Evolutionary conservation across 306 rosid genomes (phyloP), one percentile per base, ranked within the genome.

Genomic region (Oemleria cerasiformis): DNA sequence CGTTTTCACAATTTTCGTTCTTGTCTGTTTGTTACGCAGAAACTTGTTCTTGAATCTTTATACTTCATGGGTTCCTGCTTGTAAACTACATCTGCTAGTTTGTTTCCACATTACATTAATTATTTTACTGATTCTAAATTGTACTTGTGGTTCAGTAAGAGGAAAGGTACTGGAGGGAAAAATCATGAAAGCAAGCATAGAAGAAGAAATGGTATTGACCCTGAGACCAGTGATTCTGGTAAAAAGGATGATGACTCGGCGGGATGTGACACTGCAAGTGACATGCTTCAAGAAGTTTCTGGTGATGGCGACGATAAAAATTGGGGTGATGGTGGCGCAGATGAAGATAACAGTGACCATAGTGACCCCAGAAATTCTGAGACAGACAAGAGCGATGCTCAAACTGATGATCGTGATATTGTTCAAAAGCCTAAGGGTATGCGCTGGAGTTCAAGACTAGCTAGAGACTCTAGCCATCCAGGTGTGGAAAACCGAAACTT

Each of bases 381-480:
- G 64, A 69, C 54, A 49, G 76, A 61, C 49, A 49, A 61, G 82
- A 84, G 58, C 65, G 70, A 65, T 63, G 81, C 49, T 58, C 54
- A 40, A 60, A 48, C 73, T 9, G 54, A 63, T 20, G 15, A 30
- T 30, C 36, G 3, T 30, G 3, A 50, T 25, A 25, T 48, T 3
- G 63, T 45, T 45, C 54, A 34, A 13, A 73, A 53, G 13, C 74
- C 80, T 20, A 60, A 48, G 59, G 91, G 86, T 43, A 59, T 50
- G 20, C 86, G 87, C 36, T 71, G 79, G 53, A 84, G 89, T 58
- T 54, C 23, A 75, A 82, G 91, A 73, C 56, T 77, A 13, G 85
- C 88, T 9, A 87, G 84, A 74, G 84, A 68, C 48, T 42, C 65
- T 54, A 75, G 71, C 75, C 80, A 86, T 39, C 41, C 76, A 45